Base-by-base conservation (phyloP, 768 basidiomycete genomes). In the Vishniacozyma victoriae region DNA sequence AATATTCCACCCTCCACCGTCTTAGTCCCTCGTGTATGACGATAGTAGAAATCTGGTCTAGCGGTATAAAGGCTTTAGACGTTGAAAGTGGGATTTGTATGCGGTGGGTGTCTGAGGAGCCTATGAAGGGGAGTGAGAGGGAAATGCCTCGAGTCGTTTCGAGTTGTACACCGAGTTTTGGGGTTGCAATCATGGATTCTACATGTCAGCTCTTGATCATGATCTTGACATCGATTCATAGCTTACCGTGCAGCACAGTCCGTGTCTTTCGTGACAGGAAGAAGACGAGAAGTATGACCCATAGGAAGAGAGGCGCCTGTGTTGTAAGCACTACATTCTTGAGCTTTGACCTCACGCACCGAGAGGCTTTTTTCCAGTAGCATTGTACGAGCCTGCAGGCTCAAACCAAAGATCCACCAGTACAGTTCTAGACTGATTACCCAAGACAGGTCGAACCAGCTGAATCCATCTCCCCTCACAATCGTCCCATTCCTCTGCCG, bases 131-230 rank as follows among this genome's bases (percentile, higher is more conserved):
- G 25, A 41, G 13, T 16, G 64, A 60, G 13, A 62, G 20, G 9
- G 51, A 52, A 20, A 65, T 12, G 1, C 65, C 68, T n/a, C 55
- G 54, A 12, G 48, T 43, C 14, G 60, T 62, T 4, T 50, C 44
- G 12, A 67, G 51, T 38, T 67, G 65, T 11, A 67, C 29, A 19
- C 65, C 65, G 5, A 65, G 35, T 1, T 25, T 44, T 1, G 65
- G 65, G 2, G 65, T 24, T 2, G 63, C 53, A 15, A 44, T 57
- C 37, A 67, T 43, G 13, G 64, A 59, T 47, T 70, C 68, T 70
- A 48, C n/a, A 22, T n/a, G 15, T 35, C 26, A 38, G 23, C 11
- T n/a, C 4, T 4, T 29, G 14, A 19, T 57, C 35, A 50, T 40
- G 26, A n/a, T 24, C n/a, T 23, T n/a, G 18, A 25, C 7, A 41